These are phyloP conservation scores for Rubia tinctorum DNA, from an alignment of 305 asterid species.

Conservation along the genomic window DNA sequence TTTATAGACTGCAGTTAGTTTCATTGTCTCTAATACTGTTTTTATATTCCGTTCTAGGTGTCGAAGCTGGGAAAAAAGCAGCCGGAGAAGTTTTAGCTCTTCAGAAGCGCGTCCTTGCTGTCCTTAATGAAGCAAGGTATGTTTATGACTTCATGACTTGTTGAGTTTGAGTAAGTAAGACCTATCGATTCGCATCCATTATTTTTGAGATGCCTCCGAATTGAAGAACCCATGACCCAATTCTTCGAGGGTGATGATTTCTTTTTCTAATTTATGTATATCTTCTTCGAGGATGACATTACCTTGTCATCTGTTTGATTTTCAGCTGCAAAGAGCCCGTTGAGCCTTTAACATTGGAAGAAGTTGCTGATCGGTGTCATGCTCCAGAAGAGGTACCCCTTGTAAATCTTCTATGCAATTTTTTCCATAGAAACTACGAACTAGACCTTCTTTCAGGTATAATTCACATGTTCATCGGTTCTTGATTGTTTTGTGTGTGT, in stretches of 20 bases:
- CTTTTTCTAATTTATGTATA: background rate
- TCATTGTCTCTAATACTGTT: background rate
- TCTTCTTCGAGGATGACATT: conserved; percentile 1
- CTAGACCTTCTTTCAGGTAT: background rate
- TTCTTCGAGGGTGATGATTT: background rate
- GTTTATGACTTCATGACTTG: background rate
- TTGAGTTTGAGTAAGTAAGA: background rate
- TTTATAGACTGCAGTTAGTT: background rate
- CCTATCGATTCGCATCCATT: too few relatives aligned
- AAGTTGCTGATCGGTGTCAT: conserved; percentile 86
- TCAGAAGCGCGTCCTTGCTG: conserved; percentile 96
- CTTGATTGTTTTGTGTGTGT: background rate
- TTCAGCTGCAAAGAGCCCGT: conserved; percentile 91
- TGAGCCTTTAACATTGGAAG: conserved; percentile 85
- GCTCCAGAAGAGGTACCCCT: conserved; percentile 63
- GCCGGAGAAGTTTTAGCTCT: conserved; percentile 99
- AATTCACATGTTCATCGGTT: background rate
- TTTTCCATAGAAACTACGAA: background rate
- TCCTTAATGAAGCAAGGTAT: conserved; percentile 95
- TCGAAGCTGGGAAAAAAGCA: conserved; percentile 99
- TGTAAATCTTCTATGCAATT: background rate
- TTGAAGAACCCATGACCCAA: too few relatives aligned
- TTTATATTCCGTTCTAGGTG: conserved; percentile 44
- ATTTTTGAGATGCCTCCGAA: too few relatives aligned
- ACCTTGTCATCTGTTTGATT: conserved; percentile 13